phyloP scores from a whole-genome alignment of 495 filamentous ascomycete genomes.

The Talaromyces nanjingensis region DNA sequence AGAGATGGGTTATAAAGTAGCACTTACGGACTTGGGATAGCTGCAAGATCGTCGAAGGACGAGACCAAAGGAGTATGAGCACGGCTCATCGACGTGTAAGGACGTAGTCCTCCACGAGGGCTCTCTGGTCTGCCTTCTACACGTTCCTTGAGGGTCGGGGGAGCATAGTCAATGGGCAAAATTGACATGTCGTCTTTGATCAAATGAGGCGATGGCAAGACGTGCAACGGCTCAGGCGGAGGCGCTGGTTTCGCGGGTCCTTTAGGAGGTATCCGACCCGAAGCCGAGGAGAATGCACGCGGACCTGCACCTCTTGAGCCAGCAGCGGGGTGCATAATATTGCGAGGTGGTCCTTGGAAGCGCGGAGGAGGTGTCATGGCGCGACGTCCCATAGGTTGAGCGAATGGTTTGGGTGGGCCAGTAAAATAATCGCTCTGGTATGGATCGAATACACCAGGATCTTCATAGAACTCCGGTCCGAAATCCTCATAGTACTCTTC shows the following conservation, averaged over 20 bases:
- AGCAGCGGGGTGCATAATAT: conserved; percentile 40
- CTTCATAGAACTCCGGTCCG: conserved; percentile 53
- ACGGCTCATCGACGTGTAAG: conserved; percentile 63
- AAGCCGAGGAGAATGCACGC: conserved; percentile 65
- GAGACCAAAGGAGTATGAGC: conserved; percentile 71
- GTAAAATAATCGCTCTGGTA: conserved; percentile 67
- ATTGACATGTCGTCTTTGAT: conserved; percentile 78
- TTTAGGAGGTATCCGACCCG: conserved; percentile 44
- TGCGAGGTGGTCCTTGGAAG: conserved; percentile 48
- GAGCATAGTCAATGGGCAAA: conserved; percentile 78
- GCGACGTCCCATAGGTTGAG: conserved; percentile 75
- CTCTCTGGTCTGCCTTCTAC: conserved; percentile 71
- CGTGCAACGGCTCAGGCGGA: conserved; percentile 64
- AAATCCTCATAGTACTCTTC: conserved; percentile 66
- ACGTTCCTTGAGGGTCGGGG: conserved; percentile 63
- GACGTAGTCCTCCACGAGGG: conserved; percentile 65
- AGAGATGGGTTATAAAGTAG: conserved; percentile 3
- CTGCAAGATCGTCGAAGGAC: conserved; percentile 77
- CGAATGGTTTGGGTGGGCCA: conserved; percentile 56
- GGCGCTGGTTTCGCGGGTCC: conserved; percentile 55
- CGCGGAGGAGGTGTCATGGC: conserved; percentile 96
- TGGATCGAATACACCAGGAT: conserved; percentile 63
- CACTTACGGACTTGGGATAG: conserved; percentile 88
- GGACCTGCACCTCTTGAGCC: conserved; percentile 41
- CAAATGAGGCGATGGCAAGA: conserved; percentile 80